Conservation (phyloP, 2,329 filamentous ascomycete genomes). For the Stemphylium beticola region DNA sequence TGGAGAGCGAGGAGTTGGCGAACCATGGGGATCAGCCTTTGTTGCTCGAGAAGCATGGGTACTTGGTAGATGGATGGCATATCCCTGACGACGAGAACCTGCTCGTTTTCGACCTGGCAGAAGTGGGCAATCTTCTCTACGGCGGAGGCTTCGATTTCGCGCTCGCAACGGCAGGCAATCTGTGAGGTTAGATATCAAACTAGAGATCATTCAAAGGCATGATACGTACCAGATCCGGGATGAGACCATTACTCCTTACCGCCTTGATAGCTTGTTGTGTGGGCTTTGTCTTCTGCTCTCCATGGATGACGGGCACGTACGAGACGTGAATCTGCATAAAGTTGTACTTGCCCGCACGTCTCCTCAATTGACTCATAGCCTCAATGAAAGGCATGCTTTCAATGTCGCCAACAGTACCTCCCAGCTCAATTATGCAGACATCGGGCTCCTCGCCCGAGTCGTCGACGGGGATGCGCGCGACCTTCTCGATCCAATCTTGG, state of each 20-base stretch:
- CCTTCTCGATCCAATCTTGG: slow-evolving; percentile 88
- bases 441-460: slow-evolving; percentile 83
- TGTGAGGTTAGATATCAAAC: slow-evolving; percentile 40
- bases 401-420: slow-evolving; percentile 78
- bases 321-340: slow-evolving; percentile 90
- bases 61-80: slow-evolving; percentile 94
- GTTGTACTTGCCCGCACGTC: slow-evolving; percentile 75
- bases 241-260: slow-evolving; percentile 77
- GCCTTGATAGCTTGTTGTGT: slow-evolving; percentile 89
- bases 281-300: slow-evolving; percentile 95
- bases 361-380: slow-evolving; percentile 78
- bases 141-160: slow-evolving; percentile 72
- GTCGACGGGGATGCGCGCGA: slow-evolving; percentile 84
- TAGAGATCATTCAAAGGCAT: background rate
- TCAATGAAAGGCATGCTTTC: slow-evolving; percentile 89
- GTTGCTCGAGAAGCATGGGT: slow-evolving; percentile 85
- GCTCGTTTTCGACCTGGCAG: slow-evolving; percentile 84
- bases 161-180: slow-evolving; percentile 93
- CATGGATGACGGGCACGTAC: slow-evolving; percentile 77
- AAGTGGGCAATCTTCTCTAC: slow-evolving; percentile 87
- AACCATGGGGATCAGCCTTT: slow-evolving; percentile 75
- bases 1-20: slow-evolving; percentile 70
- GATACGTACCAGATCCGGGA: slow-evolving; percentile 63
- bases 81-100: slow-evolving; percentile 86
- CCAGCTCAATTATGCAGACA: slow-evolving; percentile 83